A percentile compares a stretch with the other conserved stretches of the same genome.
Evolutionary conservation across 768 basidiomycete species (phyloP).

Genomic region (Mycena olivaceomarginata): DNA sequence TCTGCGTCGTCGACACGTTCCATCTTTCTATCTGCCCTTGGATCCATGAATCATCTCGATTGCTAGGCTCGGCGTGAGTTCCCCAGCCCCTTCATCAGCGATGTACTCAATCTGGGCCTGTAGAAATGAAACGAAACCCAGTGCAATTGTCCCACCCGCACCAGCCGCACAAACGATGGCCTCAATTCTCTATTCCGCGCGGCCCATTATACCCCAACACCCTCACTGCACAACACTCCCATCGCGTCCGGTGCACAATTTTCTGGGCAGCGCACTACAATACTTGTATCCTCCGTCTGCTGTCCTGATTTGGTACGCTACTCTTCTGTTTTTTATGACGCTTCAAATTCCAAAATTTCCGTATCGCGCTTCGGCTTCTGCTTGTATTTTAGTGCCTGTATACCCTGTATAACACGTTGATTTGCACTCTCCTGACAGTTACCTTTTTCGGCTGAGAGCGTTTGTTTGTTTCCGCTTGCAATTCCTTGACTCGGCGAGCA

Average conservation of each 20-base stretch:
- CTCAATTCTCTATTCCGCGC: not conserved
- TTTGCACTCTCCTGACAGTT: not conserved
- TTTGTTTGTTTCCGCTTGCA: slow-evolving; percentile 21
- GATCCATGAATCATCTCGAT: not conserved
- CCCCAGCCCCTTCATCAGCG: not conserved
- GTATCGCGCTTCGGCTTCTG: not conserved
- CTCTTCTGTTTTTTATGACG: not conserved
- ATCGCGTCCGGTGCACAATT: not conserved
- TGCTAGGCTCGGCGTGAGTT: not conserved
- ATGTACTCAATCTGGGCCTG: not conserved
- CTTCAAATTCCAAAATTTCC: not conserved
- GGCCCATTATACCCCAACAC: not conserved
- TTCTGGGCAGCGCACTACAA: not conserved
- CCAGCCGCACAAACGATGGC: not conserved
- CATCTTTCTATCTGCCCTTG: not conserved
- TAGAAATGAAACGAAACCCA: not conserved
- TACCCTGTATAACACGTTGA: not conserved
- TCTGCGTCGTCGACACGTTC: not conserved
- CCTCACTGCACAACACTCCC: not conserved
- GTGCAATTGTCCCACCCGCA: not conserved
- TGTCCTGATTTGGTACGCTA: not conserved
- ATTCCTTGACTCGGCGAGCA: not conserved
- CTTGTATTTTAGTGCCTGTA: not conserved
- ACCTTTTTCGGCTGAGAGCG: slow-evolving; percentile 19
- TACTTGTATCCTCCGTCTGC: not conserved